Evolutionary conservation across 331 rosid species (phyloP), one percentile per base, ranked within the genome.

Genomic region (Dryas integrifolia): DNA sequence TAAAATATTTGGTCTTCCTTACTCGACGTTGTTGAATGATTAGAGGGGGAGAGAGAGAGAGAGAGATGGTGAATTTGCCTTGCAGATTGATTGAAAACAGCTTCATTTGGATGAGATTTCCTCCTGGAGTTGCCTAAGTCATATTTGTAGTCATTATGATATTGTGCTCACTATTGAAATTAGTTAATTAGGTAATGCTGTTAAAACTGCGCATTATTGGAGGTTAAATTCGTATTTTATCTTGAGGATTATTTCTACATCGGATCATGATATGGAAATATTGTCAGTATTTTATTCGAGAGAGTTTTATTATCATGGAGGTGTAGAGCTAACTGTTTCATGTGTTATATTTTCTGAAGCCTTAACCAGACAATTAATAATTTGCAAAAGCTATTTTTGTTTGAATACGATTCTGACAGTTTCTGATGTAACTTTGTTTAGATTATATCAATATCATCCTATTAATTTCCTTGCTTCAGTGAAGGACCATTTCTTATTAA

Each of bases 381-480:
- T 45, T 61, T 5, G 15, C 21, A 39, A 4, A 60, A 59, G 9
- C n/a, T 35, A 26, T 58, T 9, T 9, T 5, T 14, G 38, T 39
- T 59, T 12, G 58, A n/a, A 14, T 38, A 53, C 14, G 4, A 1
- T 24, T 69, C 10, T 21, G 56, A 21, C 35, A 13, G 66, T 8
- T 56, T 57, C n/a, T 41, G 66, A 58, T 46, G 41, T 46, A 26
- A 26, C 45, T 57, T 43, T 11, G 5, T 43, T 38, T 46, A 3
- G 55, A 44, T 43, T 44, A 14, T 58, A 70, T 56, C 75, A n/a
- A 24, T 45, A 44, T 57, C 45, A 7, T 57, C 65, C 57, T 59
- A 9, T 58, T n/a, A 55, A 55, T 58, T 44, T 56, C 65, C 75
- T 71, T 43, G 39, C 5, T 60, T 72, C 47, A 45, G 39, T 50